Conservation (phyloP, 176 grass and related monocot species). For the Oryza glumipatula region DNA sequence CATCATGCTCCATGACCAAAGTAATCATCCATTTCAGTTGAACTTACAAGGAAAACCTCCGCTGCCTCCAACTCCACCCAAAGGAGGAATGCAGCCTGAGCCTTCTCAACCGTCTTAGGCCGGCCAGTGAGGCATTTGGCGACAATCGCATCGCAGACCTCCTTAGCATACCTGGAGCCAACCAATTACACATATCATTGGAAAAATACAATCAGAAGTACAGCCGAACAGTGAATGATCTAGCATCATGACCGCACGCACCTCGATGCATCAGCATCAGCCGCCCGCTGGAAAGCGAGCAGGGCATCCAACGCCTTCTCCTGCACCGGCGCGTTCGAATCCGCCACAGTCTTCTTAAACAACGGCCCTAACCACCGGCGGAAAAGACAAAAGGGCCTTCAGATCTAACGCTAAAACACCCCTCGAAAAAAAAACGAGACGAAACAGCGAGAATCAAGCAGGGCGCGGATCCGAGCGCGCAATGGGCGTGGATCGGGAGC, state of each 20-base stretch:
- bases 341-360: slow-evolving; percentile 93
- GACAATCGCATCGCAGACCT: slow-evolving; percentile 91
- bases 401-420: slow-evolving; percentile 54
- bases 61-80: slow-evolving; percentile 94
- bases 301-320: slow-evolving; percentile 97
- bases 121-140: slow-evolving; percentile 96
- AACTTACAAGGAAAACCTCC: slow-evolving; percentile 89
- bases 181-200: slow-evolving; percentile 33
- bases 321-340: slow-evolving; percentile 96
- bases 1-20: not conserved
- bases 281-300: slow-evolving; percentile 81
- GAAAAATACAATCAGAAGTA: slow-evolving; percentile 24
- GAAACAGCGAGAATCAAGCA: slow-evolving; percentile 23
- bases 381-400: slow-evolving; percentile 22
- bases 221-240: not conserved
- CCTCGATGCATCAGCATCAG: slow-evolving; percentile 89
- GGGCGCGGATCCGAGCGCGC: slow-evolving; percentile 39
- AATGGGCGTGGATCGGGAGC: slow-evolving; percentile 35
- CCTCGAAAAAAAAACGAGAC: slow-evolving; percentile 2
- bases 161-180: slow-evolving; percentile 74
- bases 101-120: slow-evolving; percentile 99
- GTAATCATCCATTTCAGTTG: slow-evolving; percentile 14
- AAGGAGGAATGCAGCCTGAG: slow-evolving; percentile 82
- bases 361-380: slow-evolving; percentile 66
- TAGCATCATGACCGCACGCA: slow-evolving; percentile 21